These are phyloP conservation scores for Ophiostoma pallidulum DNA, from an alignment of 2,329 filamentous ascomycete species.

Conservation along the genomic window DNA sequence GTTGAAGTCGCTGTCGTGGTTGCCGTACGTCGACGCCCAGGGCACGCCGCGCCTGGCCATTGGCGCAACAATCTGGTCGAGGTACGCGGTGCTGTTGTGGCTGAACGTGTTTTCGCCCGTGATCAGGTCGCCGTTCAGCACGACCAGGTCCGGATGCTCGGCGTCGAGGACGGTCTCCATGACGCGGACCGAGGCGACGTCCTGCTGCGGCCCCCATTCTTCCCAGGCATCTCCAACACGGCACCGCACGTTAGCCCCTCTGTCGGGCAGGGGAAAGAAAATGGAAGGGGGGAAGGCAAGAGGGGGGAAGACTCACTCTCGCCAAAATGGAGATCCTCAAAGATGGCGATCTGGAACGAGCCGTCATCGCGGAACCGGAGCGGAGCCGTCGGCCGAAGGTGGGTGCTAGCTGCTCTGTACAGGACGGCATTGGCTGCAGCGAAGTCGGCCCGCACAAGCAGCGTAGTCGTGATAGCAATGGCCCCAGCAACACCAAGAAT, in stretches of 20 bases:
- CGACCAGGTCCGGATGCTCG: conserved; percentile 36
- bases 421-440: too few species aligned
- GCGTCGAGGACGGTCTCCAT: conserved; percentile 27
- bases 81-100: conserved; percentile 36
- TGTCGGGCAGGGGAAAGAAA: too few species aligned
- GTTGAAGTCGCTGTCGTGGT: conserved; percentile 46
- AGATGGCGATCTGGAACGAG: conserved; percentile 47
- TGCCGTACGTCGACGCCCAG: conserved; percentile 52
- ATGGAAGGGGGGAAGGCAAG: too few species aligned
- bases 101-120: conserved; percentile 46
- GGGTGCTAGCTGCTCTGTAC: too few species aligned
- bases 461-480: too few species aligned
- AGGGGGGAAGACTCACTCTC: conserved; percentile 48
- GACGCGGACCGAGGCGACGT: conserved; percentile 27
- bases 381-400: conserved; percentile 17
- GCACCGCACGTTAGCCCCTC: too few species aligned
- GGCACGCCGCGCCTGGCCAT: conserved; percentile 35
- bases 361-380: conserved; percentile 32
- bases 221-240: conserved; percentile 36
- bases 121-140: conserved; percentile 55
- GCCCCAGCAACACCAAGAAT: too few species aligned
- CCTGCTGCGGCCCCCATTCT: conserved; percentile 29
- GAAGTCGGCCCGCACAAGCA: too few species aligned
- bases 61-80: conserved; percentile 40
- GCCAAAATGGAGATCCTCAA: conserved; percentile 63